Percentiles rank a stretch among this genome's conserved stretches.
Evolutionary conservation across 202 grass and related monocot genomes (phyloP).

Genomic region (Saccharum hybrid): DNA sequence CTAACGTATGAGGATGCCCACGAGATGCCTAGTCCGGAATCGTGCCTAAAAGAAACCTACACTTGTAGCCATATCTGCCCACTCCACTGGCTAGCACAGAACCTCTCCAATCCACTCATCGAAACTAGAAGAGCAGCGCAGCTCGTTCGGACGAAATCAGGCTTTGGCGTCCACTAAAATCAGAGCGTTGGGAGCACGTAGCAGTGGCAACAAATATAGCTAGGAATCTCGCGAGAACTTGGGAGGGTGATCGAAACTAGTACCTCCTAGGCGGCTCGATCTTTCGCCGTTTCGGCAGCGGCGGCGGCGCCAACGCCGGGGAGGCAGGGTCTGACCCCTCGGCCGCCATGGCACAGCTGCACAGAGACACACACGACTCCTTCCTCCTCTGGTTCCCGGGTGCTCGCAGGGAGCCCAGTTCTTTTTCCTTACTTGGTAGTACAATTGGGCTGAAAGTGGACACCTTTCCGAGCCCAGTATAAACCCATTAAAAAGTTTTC

Average conservation of each 20-base stretch:
- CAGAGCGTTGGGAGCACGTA: slow-evolving; percentile 18
- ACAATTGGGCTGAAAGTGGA: not conserved
- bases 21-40: slow-evolving; percentile 48
- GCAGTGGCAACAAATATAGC: not conserved
- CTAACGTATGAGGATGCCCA: slow-evolving; percentile 42
- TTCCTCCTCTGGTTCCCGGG: not conserved
- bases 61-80: slow-evolving; percentile 21
- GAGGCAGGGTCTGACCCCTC: slow-evolving; percentile 34
- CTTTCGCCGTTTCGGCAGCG: slow-evolving; percentile 52
- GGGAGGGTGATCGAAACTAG: no score
- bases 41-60: slow-evolving; percentile 48
- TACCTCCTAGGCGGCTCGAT: slow-evolving; percentile 53
- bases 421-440: not conserved
- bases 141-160: not conserved
- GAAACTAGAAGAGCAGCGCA: slow-evolving; percentile 13
- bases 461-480: not conserved
- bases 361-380: not conserved
- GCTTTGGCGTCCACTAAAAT: not conserved
- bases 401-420: slow-evolving; percentile 1
- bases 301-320: slow-evolving; percentile 29
- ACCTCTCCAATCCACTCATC: slow-evolving; percentile 20
- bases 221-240: not conserved
- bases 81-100: slow-evolving; percentile 12
- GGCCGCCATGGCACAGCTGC: slow-evolving; percentile 26
- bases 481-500: not conserved